These are phyloP conservation scores for Solanum commersonii DNA, from an alignment of 257 asterid species.

Conservation along the genomic window DNA sequence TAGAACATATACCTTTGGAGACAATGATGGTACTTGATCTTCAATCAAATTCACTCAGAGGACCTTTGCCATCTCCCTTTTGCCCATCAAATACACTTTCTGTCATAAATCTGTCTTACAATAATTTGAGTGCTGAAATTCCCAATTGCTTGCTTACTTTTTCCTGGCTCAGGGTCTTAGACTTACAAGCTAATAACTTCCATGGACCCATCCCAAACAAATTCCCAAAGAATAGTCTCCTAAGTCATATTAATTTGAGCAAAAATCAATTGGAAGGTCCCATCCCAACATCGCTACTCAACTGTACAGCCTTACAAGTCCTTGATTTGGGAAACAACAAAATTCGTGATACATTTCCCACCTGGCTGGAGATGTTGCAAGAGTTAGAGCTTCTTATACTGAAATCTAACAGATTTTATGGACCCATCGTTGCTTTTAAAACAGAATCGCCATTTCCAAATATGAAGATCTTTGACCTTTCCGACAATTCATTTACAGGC, in stretches of 20 bases:
- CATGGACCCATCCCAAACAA: background rate
- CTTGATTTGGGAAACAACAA: background rate
- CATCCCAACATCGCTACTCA: background rate
- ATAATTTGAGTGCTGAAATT: background rate
- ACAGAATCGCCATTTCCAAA: background rate
- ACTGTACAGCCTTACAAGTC: background rate
- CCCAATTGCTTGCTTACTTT: background rate
- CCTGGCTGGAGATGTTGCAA: background rate
- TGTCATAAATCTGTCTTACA: background rate
- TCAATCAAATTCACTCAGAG: background rate
- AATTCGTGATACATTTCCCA: background rate
- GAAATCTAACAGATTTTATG: background rate
- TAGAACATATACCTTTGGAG: background rate
- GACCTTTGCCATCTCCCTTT: background rate
- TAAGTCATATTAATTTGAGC: background rate
- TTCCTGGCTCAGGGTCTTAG: background rate
- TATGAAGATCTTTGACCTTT: background rate
- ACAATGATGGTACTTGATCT: background rate
- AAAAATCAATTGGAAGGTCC: background rate
- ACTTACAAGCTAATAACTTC: background rate
- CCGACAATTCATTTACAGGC: background rate
- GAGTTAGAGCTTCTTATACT: background rate
- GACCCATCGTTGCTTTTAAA: background rate
- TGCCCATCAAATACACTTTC: accelerated
- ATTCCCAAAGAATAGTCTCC: accelerated